These are phyloP conservation scores for Yamadazyma nakazawae DNA, from an alignment of 805 yeast species.

Conservation along the genomic window DNA sequence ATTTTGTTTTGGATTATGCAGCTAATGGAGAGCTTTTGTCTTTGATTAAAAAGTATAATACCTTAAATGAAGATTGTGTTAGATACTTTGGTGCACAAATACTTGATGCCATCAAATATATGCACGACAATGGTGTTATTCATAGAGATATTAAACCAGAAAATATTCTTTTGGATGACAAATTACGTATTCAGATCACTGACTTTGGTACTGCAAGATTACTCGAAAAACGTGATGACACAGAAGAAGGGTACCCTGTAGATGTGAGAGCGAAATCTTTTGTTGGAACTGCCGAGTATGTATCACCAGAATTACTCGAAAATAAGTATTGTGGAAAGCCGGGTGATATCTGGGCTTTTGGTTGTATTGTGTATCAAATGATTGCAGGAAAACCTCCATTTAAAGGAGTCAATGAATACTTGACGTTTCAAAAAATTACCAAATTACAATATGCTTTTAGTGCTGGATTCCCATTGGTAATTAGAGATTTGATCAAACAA, in stretches of 20 bases:
- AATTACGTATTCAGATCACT: slow-evolving; percentile 64
- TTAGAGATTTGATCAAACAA: slow-evolving; percentile 63
- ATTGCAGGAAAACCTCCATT: slow-evolving; percentile 73
- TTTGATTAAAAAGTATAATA: slow-evolving; percentile 64
- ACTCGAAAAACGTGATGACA: slow-evolving; percentile 47
- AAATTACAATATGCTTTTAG: slow-evolving; percentile 75
- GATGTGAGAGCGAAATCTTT: slow-evolving; percentile 74
- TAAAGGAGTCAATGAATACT: slow-evolving; percentile 77
- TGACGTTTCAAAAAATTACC: slow-evolving; percentile 78
- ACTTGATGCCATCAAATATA: slow-evolving; percentile 65
- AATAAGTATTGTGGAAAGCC: slow-evolving; percentile 65
- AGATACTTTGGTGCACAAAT: slow-evolving; percentile 71
- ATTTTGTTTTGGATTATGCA: slow-evolving; percentile 76
- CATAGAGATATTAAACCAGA: slow-evolving; percentile 86
- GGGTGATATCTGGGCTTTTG: slow-evolving; percentile 61
- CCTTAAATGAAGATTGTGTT: slow-evolving; percentile 66
- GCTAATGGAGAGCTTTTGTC: slow-evolving; percentile 73
- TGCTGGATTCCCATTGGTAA: slow-evolving; percentile 55
- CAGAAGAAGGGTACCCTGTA: slow-evolving; percentile 54
- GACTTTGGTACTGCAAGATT: slow-evolving; percentile 85
- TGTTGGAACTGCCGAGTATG: slow-evolving; percentile 74
- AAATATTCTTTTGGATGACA: slow-evolving; percentile 62
- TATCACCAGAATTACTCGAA: slow-evolving; percentile 75
- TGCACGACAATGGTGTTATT: slow-evolving; percentile 73
- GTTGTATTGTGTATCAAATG: slow-evolving; percentile 59